Evolutionary conservation across 2,329 filamentous ascomycete genomes (phyloP).

Genomic region (Aspergillus sp.): DNA sequence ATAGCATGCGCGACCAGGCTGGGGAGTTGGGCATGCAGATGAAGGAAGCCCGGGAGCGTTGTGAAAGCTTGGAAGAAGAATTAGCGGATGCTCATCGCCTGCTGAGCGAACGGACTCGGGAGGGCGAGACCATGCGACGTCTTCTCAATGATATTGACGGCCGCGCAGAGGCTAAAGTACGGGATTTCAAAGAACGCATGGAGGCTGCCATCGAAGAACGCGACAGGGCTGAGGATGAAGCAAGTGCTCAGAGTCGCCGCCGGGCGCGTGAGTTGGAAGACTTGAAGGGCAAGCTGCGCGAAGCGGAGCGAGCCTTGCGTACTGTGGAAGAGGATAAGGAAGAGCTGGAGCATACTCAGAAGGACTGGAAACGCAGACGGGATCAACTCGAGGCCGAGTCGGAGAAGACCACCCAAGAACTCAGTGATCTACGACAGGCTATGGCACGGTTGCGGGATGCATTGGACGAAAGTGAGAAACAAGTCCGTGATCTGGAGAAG

Average conservation of each 20-base stretch:
- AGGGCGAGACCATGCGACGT: constrained; percentile 91
- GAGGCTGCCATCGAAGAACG: constrained; percentile 91
- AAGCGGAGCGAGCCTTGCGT: constrained; percentile 76
- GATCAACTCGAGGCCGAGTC: constrained; percentile 74
- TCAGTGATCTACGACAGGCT: constrained; percentile 71
- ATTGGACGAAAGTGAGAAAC: constrained; percentile 83
- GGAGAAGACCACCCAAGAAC: constrained; percentile 69
- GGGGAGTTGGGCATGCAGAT: constrained; percentile 86
- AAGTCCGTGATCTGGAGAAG: constrained; percentile 79
- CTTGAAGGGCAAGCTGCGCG: constrained; percentile 73
- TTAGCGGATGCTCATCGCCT: constrained; percentile 83
- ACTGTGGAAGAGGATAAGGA: constrained; percentile 73
- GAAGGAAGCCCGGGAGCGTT: constrained; percentile 80
- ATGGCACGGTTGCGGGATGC: constrained; percentile 77
- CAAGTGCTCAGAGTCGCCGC: constrained; percentile 72
- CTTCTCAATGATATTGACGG: constrained; percentile 84
- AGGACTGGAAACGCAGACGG: constrained; percentile 70
- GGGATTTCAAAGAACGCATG: constrained; percentile 85
- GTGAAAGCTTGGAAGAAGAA: constrained; percentile 88
- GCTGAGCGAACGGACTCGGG: constrained; percentile 81
- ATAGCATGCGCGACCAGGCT: constrained; percentile 90
- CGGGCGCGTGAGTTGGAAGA: constrained; percentile 85
- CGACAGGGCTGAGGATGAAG: constrained; percentile 88
- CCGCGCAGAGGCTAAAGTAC: constrained; percentile 75
- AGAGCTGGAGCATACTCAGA: constrained; percentile 71